Percentiles rank a stretch among this genome's conserved stretches.
phyloP scores from a whole-genome alignment of 352 stramenopile species.

The Phytophthora agathidicida region DNA sequence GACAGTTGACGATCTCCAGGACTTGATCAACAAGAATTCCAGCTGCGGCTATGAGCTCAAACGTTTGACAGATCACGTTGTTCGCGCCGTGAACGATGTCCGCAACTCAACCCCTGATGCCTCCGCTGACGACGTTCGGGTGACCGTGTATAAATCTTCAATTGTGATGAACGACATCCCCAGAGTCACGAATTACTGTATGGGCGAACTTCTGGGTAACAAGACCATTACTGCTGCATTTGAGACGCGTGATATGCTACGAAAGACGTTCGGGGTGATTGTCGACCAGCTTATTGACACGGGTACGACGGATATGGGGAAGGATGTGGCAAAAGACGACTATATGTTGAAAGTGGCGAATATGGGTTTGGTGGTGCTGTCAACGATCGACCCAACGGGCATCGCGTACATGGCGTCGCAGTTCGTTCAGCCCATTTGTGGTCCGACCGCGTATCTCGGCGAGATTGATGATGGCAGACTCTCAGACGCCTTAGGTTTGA shows the following conservation, averaged over 20 bases:
- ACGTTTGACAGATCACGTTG: slow-evolving; percentile 18
- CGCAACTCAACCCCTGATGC: slow-evolving; percentile 19
- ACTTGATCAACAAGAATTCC: slow-evolving; percentile 25
- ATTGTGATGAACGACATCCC: slow-evolving; percentile 30
- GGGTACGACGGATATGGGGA: slow-evolving; percentile 15
- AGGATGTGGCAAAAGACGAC: slow-evolving; percentile 28
- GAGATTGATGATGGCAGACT: slow-evolving; percentile 40
- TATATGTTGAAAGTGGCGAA: slow-evolving; percentile 43
- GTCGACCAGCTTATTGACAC: slow-evolving; percentile 25
- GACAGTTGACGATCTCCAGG: slow-evolving; percentile 29
- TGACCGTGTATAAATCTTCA: slow-evolving; percentile 24
- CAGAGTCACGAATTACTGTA: slow-evolving; percentile 23
- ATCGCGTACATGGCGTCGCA: slow-evolving; percentile 42
- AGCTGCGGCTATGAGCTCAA: slow-evolving; percentile 28
- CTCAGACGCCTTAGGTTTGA: slow-evolving; percentile 21
- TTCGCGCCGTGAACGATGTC: slow-evolving; percentile 17
- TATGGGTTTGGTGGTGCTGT: slow-evolving; percentile 35
- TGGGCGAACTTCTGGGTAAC: slow-evolving; percentile 13
- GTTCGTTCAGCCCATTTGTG: slow-evolving; percentile 46
- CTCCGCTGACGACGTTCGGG: slow-evolving; percentile 13
- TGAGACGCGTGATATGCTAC: slow-evolving; percentile 25
- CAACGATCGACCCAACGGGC: slow-evolving; percentile 41
- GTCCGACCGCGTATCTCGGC: slow-evolving; percentile 28
- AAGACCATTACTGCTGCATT: slow-evolving; percentile 17
- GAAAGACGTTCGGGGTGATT: slow-evolving; percentile 26